A percentile compares a stretch with the other conserved stretches of the same genome.
Conservation (phyloP, 2,329 filamentous ascomycete species). For the Cladophialophora psammophila region DNA sequence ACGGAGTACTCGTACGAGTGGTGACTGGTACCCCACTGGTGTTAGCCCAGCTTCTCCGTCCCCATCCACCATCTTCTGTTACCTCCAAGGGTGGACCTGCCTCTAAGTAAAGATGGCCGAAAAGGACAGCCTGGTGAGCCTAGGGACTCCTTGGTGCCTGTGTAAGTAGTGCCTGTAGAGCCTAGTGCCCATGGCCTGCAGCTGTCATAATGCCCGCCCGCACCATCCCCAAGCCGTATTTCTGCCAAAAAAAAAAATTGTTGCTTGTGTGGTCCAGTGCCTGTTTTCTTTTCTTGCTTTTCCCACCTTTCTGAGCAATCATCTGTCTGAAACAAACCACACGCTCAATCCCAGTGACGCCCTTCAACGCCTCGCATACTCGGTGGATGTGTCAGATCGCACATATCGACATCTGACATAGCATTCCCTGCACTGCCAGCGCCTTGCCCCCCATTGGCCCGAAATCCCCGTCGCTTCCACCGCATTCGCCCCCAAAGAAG, state of each 20-base stretch:
- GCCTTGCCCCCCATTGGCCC: slow-evolving; percentile 15
- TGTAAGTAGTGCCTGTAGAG: too few relatives aligned
- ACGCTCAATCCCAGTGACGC: slow-evolving; percentile 8
- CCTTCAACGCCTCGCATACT: slow-evolving; percentile 6
- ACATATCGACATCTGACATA: slow-evolving; percentile 9
- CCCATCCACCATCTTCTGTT: background rate
- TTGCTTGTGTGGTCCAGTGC: slow-evolving; percentile 14
- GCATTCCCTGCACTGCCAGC: slow-evolving; percentile 3
- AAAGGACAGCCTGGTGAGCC: background rate
- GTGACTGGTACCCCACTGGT: background rate
- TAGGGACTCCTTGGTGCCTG: background rate
- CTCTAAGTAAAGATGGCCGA: slow-evolving; percentile 1
- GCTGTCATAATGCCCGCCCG: background rate
- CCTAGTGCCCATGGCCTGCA: background rate
- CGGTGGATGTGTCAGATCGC: background rate
- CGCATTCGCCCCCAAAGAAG: slow-evolving; percentile 12
- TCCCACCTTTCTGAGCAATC: slow-evolving; percentile 16
- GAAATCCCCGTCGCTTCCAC: background rate
- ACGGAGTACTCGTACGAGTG: background rate
- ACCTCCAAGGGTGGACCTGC: slow-evolving; percentile 3
- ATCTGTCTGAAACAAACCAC: slow-evolving; percentile 18
- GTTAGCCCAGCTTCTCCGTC: background rate
- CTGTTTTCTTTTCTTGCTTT: slow-evolving; percentile 18
- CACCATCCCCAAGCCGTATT: slow-evolving; percentile 7
- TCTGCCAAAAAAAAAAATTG: slow-evolving; percentile 13